Evolutionary conservation across 129 eudicot species (phyloP).

Genomic region (Artemisia annua): DNA sequence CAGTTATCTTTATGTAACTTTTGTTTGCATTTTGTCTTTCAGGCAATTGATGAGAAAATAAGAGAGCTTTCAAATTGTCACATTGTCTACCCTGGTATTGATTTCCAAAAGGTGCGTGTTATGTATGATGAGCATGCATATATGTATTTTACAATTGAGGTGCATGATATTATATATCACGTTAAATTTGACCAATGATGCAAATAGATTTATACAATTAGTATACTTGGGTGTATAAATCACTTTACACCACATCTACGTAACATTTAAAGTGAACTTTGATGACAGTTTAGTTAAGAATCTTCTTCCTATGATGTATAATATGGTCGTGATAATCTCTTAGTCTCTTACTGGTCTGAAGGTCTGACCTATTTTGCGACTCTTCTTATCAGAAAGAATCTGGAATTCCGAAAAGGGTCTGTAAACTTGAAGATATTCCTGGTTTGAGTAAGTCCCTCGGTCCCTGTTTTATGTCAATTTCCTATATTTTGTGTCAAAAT

Average conservation of each 20-base stretch:
- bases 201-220: neutral
- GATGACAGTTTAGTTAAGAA: no score
- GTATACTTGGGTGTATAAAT: neutral
- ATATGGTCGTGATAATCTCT: neutral
- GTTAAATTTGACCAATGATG: neutral
- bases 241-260: no score
- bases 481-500: neutral
- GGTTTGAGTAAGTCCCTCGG: conserved; percentile 75
- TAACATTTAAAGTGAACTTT: no score
- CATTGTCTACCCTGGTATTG: conserved; percentile 72
- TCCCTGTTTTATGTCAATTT: neutral
- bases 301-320: neutral
- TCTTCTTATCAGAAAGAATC: conserved; percentile 66
- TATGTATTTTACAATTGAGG: neutral
- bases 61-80: conserved; percentile 94
- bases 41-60: conserved; percentile 99
- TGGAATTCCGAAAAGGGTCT: conserved; percentile 68
- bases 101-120: conserved; percentile 77
- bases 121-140: neutral
- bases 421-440: conserved; percentile 88
- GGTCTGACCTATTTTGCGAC: neutral
- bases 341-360: neutral
- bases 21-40: conserved; percentile 22
- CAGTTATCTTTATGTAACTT: conserved; percentile 1
- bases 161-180: neutral